phyloP scores from a whole-genome alignment of 495 filamentous ascomycete genomes.

The Aspergillus kassunensis region DNA sequence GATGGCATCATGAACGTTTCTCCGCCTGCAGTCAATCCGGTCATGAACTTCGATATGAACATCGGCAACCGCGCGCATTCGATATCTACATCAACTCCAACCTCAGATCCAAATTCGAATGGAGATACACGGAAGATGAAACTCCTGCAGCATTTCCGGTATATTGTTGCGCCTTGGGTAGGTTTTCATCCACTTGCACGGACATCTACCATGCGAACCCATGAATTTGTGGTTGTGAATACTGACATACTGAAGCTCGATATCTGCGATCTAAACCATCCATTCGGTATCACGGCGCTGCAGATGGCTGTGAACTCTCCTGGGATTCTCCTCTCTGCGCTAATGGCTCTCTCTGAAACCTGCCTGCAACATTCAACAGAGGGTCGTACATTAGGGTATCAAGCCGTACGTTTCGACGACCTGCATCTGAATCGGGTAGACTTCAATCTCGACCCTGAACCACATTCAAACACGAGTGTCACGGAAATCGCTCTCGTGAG shows the following conservation, averaged over 20 bases:
- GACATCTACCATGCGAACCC: no score
- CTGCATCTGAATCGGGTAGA: neutral
- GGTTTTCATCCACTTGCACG: neutral
- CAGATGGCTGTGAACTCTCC: slow-evolving; percentile 25
- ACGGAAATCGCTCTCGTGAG: slow-evolving; percentile 14
- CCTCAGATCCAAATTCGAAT: neutral
- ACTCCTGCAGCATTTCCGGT: slow-evolving; percentile 34
- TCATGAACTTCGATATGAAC: neutral
- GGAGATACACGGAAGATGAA: slow-evolving; percentile 18
- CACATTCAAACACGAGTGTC: neutral
- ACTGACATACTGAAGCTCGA: slow-evolving; percentile 22
- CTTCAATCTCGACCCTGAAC: neutral
- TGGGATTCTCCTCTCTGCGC: slow-evolving; percentile 15
- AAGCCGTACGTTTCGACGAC: neutral
- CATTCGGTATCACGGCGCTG: slow-evolving; percentile 28
- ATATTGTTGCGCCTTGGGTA: slow-evolving; percentile 36
- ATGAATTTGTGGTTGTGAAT: no score
- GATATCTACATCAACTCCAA: neutral
- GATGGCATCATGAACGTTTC: neutral
- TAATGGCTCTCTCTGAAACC: slow-evolving; percentile 26
- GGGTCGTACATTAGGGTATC: neutral
- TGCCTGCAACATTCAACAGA: slow-evolving; percentile 5
- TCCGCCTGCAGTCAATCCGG: neutral
- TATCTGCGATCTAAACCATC: slow-evolving; percentile 30
- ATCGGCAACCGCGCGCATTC: neutral